phyloP scores from a whole-genome alignment of 345 rosid genomes.

The Ceriops tagal region DNA sequence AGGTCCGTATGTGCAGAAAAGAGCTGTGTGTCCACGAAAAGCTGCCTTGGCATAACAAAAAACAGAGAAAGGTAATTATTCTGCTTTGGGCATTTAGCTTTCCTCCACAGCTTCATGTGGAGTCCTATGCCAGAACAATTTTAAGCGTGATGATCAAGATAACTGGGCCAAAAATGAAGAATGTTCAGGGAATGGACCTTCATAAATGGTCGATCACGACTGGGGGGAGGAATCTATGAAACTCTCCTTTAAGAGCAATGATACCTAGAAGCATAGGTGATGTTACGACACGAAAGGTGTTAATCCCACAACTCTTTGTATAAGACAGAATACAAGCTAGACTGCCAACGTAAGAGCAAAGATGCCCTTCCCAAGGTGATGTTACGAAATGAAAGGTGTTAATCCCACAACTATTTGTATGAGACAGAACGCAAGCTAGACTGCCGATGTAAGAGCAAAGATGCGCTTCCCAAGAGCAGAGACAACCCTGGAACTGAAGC shows the following conservation, averaged over 20 bases:
- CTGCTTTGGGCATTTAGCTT: neutral
- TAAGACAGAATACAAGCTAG: too few relatives aligned
- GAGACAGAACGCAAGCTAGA: too few relatives aligned
- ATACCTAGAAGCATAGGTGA: conserved; percentile 49
- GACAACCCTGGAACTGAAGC: too few relatives aligned
- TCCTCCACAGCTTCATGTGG: neutral
- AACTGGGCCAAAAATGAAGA: neutral
- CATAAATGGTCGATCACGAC: conserved; percentile 80
- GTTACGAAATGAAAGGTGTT: neutral
- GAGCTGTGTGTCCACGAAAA: conserved; percentile 88
- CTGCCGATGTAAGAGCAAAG: too few relatives aligned
- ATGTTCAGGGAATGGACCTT: conserved; percentile 47
- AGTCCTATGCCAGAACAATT: neutral
- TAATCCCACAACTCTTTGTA: too few relatives aligned
- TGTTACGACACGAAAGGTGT: neutral
- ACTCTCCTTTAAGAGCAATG: conserved; percentile 88
- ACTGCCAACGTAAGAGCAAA: too few relatives aligned
- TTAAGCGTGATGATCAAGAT: neutral
- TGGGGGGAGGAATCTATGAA: conserved; percentile 79
- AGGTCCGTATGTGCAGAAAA: conserved; percentile 94
- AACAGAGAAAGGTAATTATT: conserved; percentile 2
- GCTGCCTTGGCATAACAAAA: conserved; percentile 36
- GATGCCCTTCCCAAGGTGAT: neutral
- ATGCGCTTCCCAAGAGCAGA: too few relatives aligned
- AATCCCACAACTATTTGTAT: too few relatives aligned